Base-by-base conservation (phyloP, 345 rosid species). In the Heritiera fomes region DNA sequence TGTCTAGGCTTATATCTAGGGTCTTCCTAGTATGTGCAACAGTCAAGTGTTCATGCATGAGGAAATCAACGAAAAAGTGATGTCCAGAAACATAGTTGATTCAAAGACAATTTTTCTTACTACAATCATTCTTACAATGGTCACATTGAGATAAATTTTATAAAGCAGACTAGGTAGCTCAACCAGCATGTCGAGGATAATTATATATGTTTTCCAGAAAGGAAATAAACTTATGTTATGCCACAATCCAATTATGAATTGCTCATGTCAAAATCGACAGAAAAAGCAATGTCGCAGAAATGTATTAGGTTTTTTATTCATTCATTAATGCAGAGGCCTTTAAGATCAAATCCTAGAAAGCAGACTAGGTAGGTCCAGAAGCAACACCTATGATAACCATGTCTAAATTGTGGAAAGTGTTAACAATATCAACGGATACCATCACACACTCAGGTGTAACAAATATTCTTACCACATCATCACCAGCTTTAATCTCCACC, bases 401-500 rank as follows among this genome's bases (percentile, higher is more conserved):
- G 13, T n/a, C 71, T 41, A 67, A 43, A 67, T 67, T 18, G 32
- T 1, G 30, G 52, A 67, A n/a, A 43, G 32, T 17, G 4, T 52
- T 71, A 52, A 34, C 17, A 34, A 32, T 71, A 38, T 34, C 60
- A 11, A 45, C 60, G 8, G 28, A 45, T 17, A 61, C 15, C 67
- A 45, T 77, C 20, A 34, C 14, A 65, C 13, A 38, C 17, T 50
- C 38, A 50, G 55, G 18, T 20, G 14, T 52, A 18, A 62, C n/a
- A 49, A 38, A 18, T 53, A 66, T 68, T 75, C 92, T 89, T 83
- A 95, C 99, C 99, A 92, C 85, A 84, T 93, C 95, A 88, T 95
- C 97, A 65, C 97, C 87, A 77, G 94, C 98, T 86, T 92, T 95
- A 60, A 85, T 84, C 84, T 95, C 99, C 87, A 95, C 96, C 73